Evolutionary conservation across 345 rosid species (phyloP).

Genomic region (Salix dunnii): DNA sequence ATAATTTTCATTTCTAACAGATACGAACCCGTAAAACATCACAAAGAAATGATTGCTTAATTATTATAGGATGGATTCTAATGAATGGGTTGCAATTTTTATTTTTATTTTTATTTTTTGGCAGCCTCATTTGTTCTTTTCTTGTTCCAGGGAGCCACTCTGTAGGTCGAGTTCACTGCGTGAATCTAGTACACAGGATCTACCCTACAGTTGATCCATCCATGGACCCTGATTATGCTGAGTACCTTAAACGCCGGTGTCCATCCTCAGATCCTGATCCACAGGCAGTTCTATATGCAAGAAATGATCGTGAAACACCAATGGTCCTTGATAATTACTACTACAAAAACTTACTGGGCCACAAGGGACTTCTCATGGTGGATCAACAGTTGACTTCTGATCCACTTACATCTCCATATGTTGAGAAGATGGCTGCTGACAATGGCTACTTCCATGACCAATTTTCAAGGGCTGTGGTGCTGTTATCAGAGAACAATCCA

Average conservation of each 20-base stretch:
- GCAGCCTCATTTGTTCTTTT: background rate
- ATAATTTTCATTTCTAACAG: background rate
- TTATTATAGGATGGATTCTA: too few species aligned
- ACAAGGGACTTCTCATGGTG: conserved; percentile 60
- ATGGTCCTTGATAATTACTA: conserved; percentile 77
- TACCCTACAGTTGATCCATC: conserved; percentile 73
- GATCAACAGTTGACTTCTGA: conserved; percentile 66
- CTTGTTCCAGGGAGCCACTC: conserved; percentile 62
- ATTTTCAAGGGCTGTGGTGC: conserved; percentile 48
- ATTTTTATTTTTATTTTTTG: background rate
- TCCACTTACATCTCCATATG: conserved; percentile 55
- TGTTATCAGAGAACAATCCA: conserved; percentile 74
- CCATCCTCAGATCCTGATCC: conserved; percentile 59
- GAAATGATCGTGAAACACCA: conserved; percentile 75
- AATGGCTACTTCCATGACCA: conserved; percentile 67
- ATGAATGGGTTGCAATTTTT: too few species aligned
- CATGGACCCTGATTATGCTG: conserved; percentile 53
- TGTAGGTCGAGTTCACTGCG: conserved; percentile 79
- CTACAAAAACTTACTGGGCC: conserved; percentile 53
- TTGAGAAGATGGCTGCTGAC: conserved; percentile 67
- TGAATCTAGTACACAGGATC: conserved; percentile 64
- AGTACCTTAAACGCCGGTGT: conserved; percentile 61
- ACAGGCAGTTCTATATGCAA: conserved; percentile 47
- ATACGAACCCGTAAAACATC: too few species aligned
- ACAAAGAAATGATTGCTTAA: too few species aligned